phyloP scores from a whole-genome alignment of 2,329 filamentous ascomycete species.

The Juglanconis sp. region DNA sequence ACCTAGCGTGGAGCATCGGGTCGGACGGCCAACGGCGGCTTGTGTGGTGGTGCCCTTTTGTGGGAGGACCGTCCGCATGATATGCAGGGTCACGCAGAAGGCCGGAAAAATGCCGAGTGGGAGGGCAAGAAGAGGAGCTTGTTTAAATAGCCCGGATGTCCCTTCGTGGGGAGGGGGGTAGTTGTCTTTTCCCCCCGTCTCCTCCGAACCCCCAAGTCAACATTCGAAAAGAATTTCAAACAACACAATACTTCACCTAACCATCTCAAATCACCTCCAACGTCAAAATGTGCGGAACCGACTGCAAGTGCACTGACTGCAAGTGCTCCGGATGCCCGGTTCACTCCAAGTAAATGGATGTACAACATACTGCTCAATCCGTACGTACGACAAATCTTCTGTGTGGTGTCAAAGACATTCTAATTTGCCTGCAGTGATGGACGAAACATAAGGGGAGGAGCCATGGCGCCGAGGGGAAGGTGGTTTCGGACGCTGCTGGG shows the following conservation, averaged over 20 bases:
- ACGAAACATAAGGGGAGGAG: no score
- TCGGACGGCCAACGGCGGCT: not conserved
- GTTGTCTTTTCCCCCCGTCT: not conserved
- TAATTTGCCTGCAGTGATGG: no score
- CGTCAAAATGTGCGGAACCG: constrained; percentile 1
- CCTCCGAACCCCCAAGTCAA: not conserved
- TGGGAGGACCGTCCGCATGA: not conserved
- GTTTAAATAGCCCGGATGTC: constrained; percentile 1
- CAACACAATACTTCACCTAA: not conserved
- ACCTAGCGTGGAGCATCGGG: not conserved
- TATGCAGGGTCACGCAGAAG: not conserved
- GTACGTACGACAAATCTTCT: not conserved
- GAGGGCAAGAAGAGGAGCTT: not conserved
- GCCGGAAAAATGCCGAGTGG: not conserved
- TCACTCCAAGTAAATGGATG: not conserved
- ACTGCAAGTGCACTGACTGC: constrained; percentile 4
- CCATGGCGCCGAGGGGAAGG: no score
- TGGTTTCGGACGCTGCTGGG: no score
- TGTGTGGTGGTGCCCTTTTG: not conserved
- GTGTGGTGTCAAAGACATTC: not conserved
- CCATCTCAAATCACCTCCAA: not conserved
- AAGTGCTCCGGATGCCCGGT: not conserved
- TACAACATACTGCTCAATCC: not conserved
- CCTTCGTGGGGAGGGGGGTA: not conserved
- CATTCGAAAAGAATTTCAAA: not conserved